Percentiles rank a stretch among this genome's conserved stretches.
These are phyloP conservation scores for Boletus semigastroideus DNA, from an alignment of 1,284 basidiomycete genomes.

Conservation along the genomic window DNA sequence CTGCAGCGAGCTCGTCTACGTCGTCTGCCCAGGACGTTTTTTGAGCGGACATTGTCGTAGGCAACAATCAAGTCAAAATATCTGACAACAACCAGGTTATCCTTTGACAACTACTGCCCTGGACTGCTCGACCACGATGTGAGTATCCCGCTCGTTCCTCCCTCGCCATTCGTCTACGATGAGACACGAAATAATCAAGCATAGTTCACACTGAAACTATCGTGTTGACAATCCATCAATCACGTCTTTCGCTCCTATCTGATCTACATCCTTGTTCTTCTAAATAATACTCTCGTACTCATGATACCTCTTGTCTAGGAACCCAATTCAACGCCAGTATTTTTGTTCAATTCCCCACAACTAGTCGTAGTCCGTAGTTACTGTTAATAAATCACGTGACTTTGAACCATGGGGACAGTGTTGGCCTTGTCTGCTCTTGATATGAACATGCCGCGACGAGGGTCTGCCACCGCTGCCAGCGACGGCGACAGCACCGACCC, in stretches of 20 bases:
- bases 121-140: conserved; percentile 74
- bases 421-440: conserved; percentile 6
- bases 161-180: conserved; percentile 10
- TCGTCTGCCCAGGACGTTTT: conserved; percentile 86
- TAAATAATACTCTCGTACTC: not conserved
- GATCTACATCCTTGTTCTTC: conserved; percentile 4
- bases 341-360: too few relatives aligned
- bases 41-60: conserved; percentile 22
- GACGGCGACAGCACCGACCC: conserved; percentile 1
- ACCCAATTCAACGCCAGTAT: conserved; percentile 15
- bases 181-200: conserved; percentile 26
- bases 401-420: conserved; percentile 3
- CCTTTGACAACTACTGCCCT: conserved; percentile 44
- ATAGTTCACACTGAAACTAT: conserved; percentile 35
- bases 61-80: conserved; percentile 21
- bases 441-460: conserved; percentile 15
- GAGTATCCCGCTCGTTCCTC: not conserved
- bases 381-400: conserved; percentile 18
- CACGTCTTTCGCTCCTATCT: conserved; percentile 35
- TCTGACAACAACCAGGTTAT: conserved; percentile 8
- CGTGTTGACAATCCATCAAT: conserved; percentile 30
- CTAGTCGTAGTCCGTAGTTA: too few relatives aligned
- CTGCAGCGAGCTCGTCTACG: conserved; percentile 67
- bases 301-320: conserved; percentile 15
- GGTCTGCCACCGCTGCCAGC: conserved; percentile 8